Percentiles rank a stretch among this genome's conserved stretches.
Evolutionary conservation across 768 basidiomycete genomes (phyloP).

Genomic region (Lactifluus volemus): DNA sequence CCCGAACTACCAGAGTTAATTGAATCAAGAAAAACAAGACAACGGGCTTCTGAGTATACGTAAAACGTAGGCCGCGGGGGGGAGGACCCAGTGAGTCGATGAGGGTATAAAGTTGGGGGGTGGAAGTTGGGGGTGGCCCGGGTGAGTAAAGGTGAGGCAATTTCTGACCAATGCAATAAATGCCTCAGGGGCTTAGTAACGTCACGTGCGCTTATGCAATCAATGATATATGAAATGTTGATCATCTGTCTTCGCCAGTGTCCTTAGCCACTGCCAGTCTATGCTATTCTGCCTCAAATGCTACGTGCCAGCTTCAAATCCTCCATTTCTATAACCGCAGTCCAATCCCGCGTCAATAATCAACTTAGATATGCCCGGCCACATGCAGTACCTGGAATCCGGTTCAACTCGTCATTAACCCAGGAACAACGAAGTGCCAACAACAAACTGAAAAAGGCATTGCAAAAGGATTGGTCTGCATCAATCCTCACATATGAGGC

Average conservation of each 20-base stretch:
- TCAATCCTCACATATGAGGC: conserved; percentile 69
- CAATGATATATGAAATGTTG: neutral
- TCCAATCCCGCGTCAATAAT: neutral
- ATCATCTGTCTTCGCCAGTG: too few species aligned
- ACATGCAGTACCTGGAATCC: neutral
- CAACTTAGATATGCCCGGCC: neutral
- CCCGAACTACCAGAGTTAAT: neutral
- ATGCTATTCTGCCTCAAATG: neutral
- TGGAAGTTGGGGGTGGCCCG: too few species aligned
- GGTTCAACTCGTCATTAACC: conserved; percentile 19
- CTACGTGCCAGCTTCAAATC: neutral
- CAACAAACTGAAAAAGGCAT: conserved; percentile 32
- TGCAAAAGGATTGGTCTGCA: conserved; percentile 69
- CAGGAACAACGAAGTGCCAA: conserved; percentile 26
- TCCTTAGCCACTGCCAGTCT: neutral
- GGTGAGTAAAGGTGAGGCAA: conserved; percentile 5
- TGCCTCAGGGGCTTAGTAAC: neutral
- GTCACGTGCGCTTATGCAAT: neutral
- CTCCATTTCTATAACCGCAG: neutral
- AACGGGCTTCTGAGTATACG: neutral
- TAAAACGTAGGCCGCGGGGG: neutral
- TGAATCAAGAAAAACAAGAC: neutral
- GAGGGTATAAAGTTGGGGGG: neutral
- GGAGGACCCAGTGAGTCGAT: neutral
- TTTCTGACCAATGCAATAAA: conserved; percentile 12